Base-by-base conservation (phyloP, 2,329 filamentous ascomycete species). In the Stylonectria norvegica region DNA sequence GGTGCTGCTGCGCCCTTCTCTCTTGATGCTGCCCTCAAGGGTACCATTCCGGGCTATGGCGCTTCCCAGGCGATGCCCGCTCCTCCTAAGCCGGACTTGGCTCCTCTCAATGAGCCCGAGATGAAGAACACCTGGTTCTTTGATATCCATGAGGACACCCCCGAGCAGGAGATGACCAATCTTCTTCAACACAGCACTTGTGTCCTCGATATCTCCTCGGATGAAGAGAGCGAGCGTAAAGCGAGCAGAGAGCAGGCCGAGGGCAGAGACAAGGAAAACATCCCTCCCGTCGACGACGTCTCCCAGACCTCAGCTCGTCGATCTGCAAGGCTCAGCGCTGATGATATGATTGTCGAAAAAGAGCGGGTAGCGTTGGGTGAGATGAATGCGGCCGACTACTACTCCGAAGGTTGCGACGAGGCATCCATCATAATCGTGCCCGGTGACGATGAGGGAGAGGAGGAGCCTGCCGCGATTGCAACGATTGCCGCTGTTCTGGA, bases 101-200 rank as follows among this genome's bases (percentile, higher is more conserved):
- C 35, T 43, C 43, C 47, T 34, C 58, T 76, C 23, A 48, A 65
- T 29, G 69, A 71, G 44, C 59, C 71, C 16, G 71, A 76, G 38
- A 63, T 75, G 54, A 78, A 85, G 59, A 74, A 79, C 22, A 75
- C 75, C 42, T 96, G 89, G 90, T 85, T 85, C 70, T 97, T 98
- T 60, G 86, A 91, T 43, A 97, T 98, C 57, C 84, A 96, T 61
- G 88, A 95, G 61, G 91, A 98, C 64, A 89, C 87, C 0, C 79
- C 85, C 6, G 87, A 95, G 61, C 86, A 96, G 60, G 85, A 95
- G 60, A 86, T 93, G 66, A 88, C 89, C 55, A 96, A 95, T 57
- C 71, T 95, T 27, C 87, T 97, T 68, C 87, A 96, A 65, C 91
- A 96, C 69, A 85, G 85, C 40, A 91, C 91, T 6, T 84, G 85